These are phyloP conservation scores for Melampsora larici-populina DNA, from an alignment of 1,284 basidiomycete species.

Conservation along the genomic window DNA sequence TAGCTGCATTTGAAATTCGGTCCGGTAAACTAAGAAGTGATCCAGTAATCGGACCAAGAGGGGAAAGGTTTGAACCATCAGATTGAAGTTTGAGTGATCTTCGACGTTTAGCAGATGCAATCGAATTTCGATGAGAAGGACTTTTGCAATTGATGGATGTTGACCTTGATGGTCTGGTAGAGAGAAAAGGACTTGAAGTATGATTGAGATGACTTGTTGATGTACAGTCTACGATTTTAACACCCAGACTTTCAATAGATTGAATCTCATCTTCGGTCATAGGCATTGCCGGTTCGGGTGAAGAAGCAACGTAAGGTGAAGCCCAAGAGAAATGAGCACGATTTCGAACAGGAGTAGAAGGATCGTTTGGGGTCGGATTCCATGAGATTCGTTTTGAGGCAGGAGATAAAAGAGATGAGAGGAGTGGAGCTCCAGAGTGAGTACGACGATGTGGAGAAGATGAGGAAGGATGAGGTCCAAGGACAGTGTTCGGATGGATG, in stretches of 20 bases:
- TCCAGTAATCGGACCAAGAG: not conserved
- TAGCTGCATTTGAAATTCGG: too few species aligned
- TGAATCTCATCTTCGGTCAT: slow-evolving; percentile 1
- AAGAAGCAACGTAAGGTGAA: not conserved
- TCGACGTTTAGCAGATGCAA: not conserved
- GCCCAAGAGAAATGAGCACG: not conserved
- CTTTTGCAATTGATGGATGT: not conserved
- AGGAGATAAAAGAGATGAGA: not conserved
- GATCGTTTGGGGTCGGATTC: not conserved
- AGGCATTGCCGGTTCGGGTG: not conserved
- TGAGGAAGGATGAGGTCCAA: not conserved
- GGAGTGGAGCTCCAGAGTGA: not conserved
- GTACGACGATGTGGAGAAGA: slow-evolving; percentile 1
- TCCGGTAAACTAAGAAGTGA: not conserved
- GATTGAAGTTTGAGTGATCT: slow-evolving; percentile 1
- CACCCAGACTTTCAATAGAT: slow-evolving; percentile 19
- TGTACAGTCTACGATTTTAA: slow-evolving; percentile 16
- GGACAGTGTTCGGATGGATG: not conserved
- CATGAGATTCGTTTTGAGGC: slow-evolving; percentile 7
- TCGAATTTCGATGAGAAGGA: not conserved
- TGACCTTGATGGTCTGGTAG: not conserved
- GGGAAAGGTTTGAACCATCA: not conserved
- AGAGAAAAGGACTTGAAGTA: not conserved
- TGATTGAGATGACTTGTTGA: not conserved
- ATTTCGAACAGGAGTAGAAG: not conserved